Base-by-base conservation (phyloP, 2,329 filamentous ascomycete genomes). In the Chrysoporthe puriensis region DNA sequence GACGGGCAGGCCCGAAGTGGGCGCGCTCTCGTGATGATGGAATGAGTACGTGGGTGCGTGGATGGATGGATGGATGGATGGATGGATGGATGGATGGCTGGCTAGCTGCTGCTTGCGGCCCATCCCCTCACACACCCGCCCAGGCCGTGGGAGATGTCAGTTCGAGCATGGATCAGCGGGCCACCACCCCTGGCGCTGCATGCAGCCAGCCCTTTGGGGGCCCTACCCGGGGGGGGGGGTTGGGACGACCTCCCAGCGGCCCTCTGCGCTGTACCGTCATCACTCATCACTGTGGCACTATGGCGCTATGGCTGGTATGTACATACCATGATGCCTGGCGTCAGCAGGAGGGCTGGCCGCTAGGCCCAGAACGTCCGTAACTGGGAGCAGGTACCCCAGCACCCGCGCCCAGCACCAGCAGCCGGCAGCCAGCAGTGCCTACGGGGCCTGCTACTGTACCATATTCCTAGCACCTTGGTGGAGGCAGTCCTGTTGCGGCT, bases 141-240 rank as follows among this genome's bases (percentile, higher is more conserved):
- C 50, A 32, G 26, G 50, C 26, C 50, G 32, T 16, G 50, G 50
- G 16, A 54, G 32, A 57, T 36, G 54, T 57, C 54, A 40, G 7
- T 57, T 57, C 54, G 40, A 57, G 54, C 54, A 57, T 57, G n/a
- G 54, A 57, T 40, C 54, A 57, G 54, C 50, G 32, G 46, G 8
- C 13, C 21, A 21, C n/a, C 52, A 40, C 16, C 34, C 54, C 54
- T 57, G 18, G 9, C 34, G 14, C 34, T 40, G 34, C 18, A 40
- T 26, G 26, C 26, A 26, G 26, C 26, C 26, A 32, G 7, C 44
- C 18, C 16, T 21, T 57, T 40, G 54, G 54, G 54, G 54, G 34
- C 34, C 54, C 32, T 54, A 32, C 50, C 50, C 11, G 11, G 26
- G 26, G 13, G 48, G 48, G 21, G 21, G 21, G 11, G 7, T 3